A percentile compares a stretch with the other conserved stretches of the same genome.
phyloP scores from a whole-genome alignment of 441 rosid species.

The Erodium texanum region DNA sequence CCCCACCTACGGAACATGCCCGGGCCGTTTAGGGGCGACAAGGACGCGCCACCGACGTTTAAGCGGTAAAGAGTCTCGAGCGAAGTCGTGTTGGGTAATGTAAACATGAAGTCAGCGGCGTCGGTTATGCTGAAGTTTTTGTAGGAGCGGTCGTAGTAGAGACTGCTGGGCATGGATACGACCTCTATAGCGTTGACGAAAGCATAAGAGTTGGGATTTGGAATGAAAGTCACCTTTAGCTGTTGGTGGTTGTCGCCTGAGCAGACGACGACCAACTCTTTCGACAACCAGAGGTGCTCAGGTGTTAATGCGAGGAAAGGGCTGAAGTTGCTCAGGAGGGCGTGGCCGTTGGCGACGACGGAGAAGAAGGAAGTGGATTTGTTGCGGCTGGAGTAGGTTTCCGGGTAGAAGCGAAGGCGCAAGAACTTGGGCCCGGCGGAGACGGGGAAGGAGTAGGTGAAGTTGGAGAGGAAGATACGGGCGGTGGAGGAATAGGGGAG shows the following conservation, averaged over 20 bases:
- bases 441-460: slow-evolving; percentile 66
- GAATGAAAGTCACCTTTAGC: slow-evolving; percentile 58
- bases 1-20: background rate
- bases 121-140: background rate
- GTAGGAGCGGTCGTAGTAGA: slow-evolving; percentile 22
- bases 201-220: slow-evolving; percentile 49
- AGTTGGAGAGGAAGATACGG: slow-evolving; percentile 50
- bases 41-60: background rate
- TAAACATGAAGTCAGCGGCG: background rate
- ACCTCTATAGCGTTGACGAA: slow-evolving; percentile 92
- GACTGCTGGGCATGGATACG: slow-evolving; percentile 72
- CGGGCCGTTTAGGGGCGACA: background rate
- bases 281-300: background rate
- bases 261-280: background rate
- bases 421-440: slow-evolving; percentile 68
- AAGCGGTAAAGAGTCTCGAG: background rate
- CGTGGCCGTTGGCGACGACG: slow-evolving; percentile 46
- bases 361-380: slow-evolving; percentile 58
- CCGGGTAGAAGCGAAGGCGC: slow-evolving; percentile 77
- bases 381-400: slow-evolving; percentile 43
- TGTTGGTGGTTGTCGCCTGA: background rate
- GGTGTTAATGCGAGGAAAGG: background rate
- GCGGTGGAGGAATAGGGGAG: slow-evolving; percentile 65
- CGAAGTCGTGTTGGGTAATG: background rate
- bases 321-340: slow-evolving; percentile 69